These are phyloP conservation scores for Ascobolus immersus DNA, from an alignment of 495 filamentous ascomycete genomes.

Conservation along the genomic window DNA sequence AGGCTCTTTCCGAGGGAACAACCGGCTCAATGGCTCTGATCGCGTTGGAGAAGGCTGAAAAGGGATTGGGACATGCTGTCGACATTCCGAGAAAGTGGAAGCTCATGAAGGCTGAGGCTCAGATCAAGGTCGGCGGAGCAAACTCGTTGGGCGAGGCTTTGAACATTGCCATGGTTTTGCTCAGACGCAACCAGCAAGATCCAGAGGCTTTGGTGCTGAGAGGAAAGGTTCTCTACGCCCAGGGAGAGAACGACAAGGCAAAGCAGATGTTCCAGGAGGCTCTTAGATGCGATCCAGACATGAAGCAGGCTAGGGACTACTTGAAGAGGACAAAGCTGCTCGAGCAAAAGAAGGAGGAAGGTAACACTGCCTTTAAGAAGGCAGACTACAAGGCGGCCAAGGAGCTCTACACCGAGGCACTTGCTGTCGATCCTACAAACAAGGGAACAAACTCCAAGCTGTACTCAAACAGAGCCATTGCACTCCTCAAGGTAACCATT, in stretches of 20 bases:
- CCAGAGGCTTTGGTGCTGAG: constrained; percentile 81
- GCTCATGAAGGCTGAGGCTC: constrained; percentile 77
- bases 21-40: constrained; percentile 74
- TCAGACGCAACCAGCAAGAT: constrained; percentile 67
- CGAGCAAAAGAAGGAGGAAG: constrained; percentile 81
- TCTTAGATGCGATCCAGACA: constrained; percentile 72
- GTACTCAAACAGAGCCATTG: constrained; percentile 71
- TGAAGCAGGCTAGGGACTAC: constrained; percentile 32
- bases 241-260: constrained; percentile 86
- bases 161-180: constrained; percentile 64
- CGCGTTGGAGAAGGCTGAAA: constrained; percentile 71
- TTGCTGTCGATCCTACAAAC: constrained; percentile 72
- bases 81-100: constrained; percentile 74
- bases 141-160: constrained; percentile 80
- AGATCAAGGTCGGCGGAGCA: constrained; percentile 69
- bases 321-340: constrained; percentile 29
- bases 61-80: constrained; percentile 43
- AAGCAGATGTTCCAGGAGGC: constrained; percentile 81
- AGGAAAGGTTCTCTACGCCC: constrained; percentile 63
- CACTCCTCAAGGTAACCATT: constrained; percentile 28
- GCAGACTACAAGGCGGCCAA: constrained; percentile 53
- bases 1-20: constrained; percentile 42
- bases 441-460: constrained; percentile 86
- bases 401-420: constrained; percentile 56
- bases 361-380: constrained; percentile 70